Evolutionary conservation across 805 yeast species (phyloP).

Genomic region (Cyberlindnera veronae): DNA sequence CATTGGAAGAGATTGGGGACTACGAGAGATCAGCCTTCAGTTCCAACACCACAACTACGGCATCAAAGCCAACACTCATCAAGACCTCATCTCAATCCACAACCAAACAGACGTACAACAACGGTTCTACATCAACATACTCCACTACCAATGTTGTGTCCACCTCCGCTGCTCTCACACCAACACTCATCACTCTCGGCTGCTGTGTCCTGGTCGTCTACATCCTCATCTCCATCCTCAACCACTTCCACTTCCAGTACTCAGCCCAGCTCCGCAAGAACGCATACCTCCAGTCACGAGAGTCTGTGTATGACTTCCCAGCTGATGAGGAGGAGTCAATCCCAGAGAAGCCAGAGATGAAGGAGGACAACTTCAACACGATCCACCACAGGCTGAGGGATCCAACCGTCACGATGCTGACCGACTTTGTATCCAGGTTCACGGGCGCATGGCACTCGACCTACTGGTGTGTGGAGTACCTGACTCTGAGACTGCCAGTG

Average conservation of each 20-base stretch:
- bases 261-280: conserved; percentile 7
- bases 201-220: conserved; percentile 5
- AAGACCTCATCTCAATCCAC: neutral
- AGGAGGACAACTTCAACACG: conserved; percentile 5
- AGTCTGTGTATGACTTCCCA: neutral
- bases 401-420: conserved; percentile 7
- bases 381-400: conserved; percentile 1
- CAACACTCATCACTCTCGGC: conserved; percentile 6
- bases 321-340: neutral
- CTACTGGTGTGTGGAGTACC: conserved; percentile 9
- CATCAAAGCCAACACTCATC: neutral
- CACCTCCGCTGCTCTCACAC: neutral
- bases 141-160: neutral
- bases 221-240: conserved; percentile 6
- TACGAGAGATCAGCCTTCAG: neutral
- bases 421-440: conserved; percentile 1
- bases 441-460: conserved; percentile 6
- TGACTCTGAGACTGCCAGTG: conserved; percentile 4
- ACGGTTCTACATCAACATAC: neutral
- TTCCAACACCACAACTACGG: neutral
- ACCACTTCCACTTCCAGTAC: conserved; percentile 12
- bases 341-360: neutral
- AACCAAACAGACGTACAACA: neutral
- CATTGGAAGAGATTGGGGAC: neutral
- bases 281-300: neutral